A percentile compares a stretch with the other conserved stretches of the same genome.
Conservation (phyloP, 2,329 filamentous ascomycete genomes). For the Metarhizium humberi region DNA sequence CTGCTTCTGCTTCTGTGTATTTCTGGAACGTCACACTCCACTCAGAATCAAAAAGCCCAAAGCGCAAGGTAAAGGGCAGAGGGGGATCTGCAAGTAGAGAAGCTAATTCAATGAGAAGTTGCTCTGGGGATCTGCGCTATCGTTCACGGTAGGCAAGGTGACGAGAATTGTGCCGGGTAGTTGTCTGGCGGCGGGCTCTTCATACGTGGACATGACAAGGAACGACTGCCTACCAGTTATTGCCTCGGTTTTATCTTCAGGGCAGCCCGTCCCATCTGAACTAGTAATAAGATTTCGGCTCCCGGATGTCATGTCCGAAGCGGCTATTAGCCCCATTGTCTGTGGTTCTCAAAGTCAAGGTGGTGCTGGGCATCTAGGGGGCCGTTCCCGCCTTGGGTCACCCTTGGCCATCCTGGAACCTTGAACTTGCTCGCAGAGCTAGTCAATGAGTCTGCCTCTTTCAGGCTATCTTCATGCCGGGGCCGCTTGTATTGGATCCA, state of each 20-base stretch:
- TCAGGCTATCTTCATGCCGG: background rate
- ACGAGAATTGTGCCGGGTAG: background rate
- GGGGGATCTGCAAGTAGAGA: background rate
- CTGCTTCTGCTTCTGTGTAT: background rate
- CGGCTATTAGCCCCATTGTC: conserved; percentile 1
- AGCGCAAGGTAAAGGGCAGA: no score
- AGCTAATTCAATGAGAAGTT: background rate
- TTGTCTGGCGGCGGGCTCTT: background rate
- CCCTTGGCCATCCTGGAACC: background rate
- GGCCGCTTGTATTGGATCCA: background rate
- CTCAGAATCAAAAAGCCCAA: background rate
- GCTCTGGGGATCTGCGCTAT: background rate
- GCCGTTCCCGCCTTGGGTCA: conserved; percentile 2
- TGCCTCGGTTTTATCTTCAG: background rate
- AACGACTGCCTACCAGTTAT: background rate
- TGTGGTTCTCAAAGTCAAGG: background rate
- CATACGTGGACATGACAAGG: background rate
- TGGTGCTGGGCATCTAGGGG: background rate
- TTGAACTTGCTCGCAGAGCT: background rate
- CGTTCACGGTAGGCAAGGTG: background rate
- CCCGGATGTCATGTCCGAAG: conserved; percentile 2
- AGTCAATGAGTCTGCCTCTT: background rate
- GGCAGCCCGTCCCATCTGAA: background rate
- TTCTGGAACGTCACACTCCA: conserved; percentile 4
- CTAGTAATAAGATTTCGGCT: background rate